Evolutionary conservation across 371 early-diverging fungal species (phyloP), one percentile per base, ranked within the genome.

Genomic region (Chytridiales sp.): DNA sequence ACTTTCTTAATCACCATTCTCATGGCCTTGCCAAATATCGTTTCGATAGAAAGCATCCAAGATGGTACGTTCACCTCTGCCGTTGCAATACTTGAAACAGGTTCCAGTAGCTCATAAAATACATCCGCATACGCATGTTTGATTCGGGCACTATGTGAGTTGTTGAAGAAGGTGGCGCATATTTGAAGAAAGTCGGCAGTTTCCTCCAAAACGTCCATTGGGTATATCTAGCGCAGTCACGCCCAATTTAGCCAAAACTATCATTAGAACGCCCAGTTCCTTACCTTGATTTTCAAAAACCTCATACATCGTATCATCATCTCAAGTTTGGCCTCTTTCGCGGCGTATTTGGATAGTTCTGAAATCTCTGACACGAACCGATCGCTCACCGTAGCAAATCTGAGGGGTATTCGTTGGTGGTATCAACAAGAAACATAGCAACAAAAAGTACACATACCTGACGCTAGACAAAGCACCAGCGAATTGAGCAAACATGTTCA

Each of bases 11-110:
- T 58, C 3, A 86, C 83, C 94, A 97, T 93, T 69, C 93, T 88
- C 70, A 81, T 76, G 6, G 94, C 97, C 65, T 92, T 89, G n/a
- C 90, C 86, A 64, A 86, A 91, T 61, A 96, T 84, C 4, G 87
- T 67, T 70, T 98, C 97, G 38, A 98, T 86, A 2, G 94, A 88
- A 68, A 90, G 90, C 34, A 85, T 87, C 89, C 95, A 94, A 21
- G 87, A 86, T 2, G 94, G 97, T 40, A 95, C 75, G 62, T 96
- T 98, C 22, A 95, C 96, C 70, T 97, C 98, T 6, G 92, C 95
- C 27, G 85, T 85, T 8, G 93, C 94, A 3, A 93, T 82, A 86
- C 87, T 47, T 47, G 92, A 94, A 34, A 96, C 83, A 0, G 97
- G 97, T 44, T 92, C 83, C 40, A 98, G 66, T 42, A 97, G 76